A percentile compares a stretch with the other conserved stretches of the same genome.
These are phyloP conservation scores for Blattamonas nauphoetae DNA, from an alignment of 78 protist genomes.

Conservation along the genomic window DNA sequence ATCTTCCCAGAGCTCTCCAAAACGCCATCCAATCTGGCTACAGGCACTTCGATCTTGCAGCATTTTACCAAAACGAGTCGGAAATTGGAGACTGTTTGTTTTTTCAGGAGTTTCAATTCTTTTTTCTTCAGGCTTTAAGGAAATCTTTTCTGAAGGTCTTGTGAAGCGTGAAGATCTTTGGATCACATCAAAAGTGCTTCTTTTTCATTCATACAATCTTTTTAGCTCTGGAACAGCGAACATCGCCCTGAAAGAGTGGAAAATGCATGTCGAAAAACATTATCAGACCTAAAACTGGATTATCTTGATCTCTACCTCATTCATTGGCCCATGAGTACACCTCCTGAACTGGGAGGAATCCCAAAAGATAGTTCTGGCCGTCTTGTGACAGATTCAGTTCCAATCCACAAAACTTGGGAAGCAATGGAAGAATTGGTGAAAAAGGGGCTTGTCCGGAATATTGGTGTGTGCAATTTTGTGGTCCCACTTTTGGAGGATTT, in stretches of 20 bases:
- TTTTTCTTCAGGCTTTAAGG: background rate
- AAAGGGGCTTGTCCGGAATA: conserved; percentile 23
- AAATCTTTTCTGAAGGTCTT: background rate
- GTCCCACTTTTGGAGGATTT: background rate
- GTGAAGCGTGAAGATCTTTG: conserved; percentile 50
- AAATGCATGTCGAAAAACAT: conserved; percentile 28
- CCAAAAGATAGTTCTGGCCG: background rate
- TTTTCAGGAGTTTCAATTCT: background rate
- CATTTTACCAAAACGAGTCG: conserved; percentile 10
- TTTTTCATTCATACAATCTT: background rate
- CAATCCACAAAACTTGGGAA: conserved; percentile 57
- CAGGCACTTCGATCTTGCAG: conserved; percentile 18
- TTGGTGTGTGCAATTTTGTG: conserved; percentile 17
- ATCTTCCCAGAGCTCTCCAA: background rate
- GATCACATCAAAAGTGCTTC: background rate
- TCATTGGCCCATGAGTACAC: conserved; percentile 56
- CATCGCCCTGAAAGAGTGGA: conserved; percentile 41
- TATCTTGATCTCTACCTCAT: conserved; percentile 64
- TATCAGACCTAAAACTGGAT: conserved; percentile 37
- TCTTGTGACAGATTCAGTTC: background rate
- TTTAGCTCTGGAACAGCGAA: conserved; percentile 51
- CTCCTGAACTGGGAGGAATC: background rate
- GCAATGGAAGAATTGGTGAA: conserved; percentile 61
- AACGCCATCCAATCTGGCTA: conserved; percentile 7
- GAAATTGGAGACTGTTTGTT: background rate